phyloP scores from a whole-genome alignment of 345 rosid species.

The Isatis tinctoria region DNA sequence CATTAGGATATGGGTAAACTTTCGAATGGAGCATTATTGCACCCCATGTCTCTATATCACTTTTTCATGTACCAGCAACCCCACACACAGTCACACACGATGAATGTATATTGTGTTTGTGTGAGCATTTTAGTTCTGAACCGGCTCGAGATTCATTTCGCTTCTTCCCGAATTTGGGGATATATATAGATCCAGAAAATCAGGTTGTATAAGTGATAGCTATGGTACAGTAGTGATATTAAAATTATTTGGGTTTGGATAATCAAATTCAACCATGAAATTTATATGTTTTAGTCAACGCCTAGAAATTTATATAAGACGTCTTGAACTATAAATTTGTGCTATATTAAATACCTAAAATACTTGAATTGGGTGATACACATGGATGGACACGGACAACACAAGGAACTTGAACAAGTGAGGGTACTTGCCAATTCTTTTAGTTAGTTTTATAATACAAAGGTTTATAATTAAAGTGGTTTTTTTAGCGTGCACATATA shows the following conservation, averaged over 20 bases:
- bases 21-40: not conserved
- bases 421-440: not conserved
- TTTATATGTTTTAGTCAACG: not conserved
- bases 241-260: not conserved
- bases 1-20: constrained; percentile 11
- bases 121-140: not conserved
- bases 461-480: not conserved
- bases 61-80: constrained; percentile 15
- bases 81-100: not conserved
- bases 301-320: not conserved
- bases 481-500: not conserved
- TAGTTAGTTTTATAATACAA: constrained; percentile 6
- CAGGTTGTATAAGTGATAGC: not conserved
- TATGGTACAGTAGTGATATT: not conserved
- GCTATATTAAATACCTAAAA: not conserved
- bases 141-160: not conserved
- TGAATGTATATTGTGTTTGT: not conserved
- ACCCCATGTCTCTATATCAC: constrained; percentile 20
- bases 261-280: not conserved
- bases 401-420: not conserved
- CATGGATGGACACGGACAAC: constrained; percentile 20
- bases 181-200: not conserved
- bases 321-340: not conserved
- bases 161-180: not conserved
- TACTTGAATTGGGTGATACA: not conserved